Evolutionary conservation across 1,284 basidiomycete genomes (phyloP).

Genomic region (Cryptococcus jaspeensis): DNA sequence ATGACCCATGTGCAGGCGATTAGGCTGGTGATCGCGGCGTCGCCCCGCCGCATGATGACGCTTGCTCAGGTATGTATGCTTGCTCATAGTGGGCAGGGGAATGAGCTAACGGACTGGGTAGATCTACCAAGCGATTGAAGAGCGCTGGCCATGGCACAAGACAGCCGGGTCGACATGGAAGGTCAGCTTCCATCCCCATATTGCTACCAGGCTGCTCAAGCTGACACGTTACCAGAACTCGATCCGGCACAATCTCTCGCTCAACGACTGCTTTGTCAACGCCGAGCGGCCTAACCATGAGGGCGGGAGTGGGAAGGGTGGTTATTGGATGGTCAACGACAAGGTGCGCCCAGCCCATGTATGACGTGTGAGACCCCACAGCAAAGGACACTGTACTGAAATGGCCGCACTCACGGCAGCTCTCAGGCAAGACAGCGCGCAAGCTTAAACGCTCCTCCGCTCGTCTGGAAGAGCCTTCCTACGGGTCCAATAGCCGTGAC

Average conservation of each 20-base stretch:
- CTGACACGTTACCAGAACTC: slow-evolving; percentile 57
- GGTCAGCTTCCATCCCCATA: slow-evolving; percentile 11
- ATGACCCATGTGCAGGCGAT: slow-evolving; percentile 29
- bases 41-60: slow-evolving; percentile 30
- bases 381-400: too few species aligned
- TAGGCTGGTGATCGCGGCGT: slow-evolving; percentile 33
- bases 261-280: slow-evolving; percentile 72
- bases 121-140: slow-evolving; percentile 38
- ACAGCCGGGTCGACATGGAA: slow-evolving; percentile 24
- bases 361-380: too few species aligned
- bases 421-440: slow-evolving; percentile 6
- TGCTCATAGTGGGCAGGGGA: not conserved
- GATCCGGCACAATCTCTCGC: slow-evolving; percentile 78
- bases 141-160: slow-evolving; percentile 33
- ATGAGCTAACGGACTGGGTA: slow-evolving; percentile 1
- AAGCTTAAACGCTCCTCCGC: not conserved
- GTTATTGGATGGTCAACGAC: slow-evolving; percentile 36
- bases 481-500: too few species aligned
- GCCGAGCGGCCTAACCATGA: slow-evolving; percentile 40
- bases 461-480: not conserved
- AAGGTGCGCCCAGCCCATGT: slow-evolving; percentile 27
- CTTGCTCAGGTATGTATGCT: slow-evolving; percentile 25
- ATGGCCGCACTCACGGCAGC: not conserved
- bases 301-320: slow-evolving; percentile 34
- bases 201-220: not conserved